phyloP scores from a whole-genome alignment of 2,329 filamentous ascomycete genomes.

The Zymoseptoria crescenta region DNA sequence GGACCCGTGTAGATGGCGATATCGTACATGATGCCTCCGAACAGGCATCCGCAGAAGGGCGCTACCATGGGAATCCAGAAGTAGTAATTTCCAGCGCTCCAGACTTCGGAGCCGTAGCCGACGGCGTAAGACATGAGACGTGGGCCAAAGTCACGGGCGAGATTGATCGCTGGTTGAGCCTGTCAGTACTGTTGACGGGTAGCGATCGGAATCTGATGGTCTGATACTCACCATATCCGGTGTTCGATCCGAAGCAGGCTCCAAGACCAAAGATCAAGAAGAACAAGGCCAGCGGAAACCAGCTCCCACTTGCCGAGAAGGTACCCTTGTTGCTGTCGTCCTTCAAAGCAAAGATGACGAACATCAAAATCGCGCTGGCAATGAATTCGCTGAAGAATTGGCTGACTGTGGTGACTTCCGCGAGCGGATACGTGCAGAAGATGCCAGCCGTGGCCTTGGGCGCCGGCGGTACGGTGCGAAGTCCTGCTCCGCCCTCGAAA shows the following conservation, averaged over 20 bases:
- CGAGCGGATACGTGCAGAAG: constrained; percentile 61
- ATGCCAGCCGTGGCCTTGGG: constrained; percentile 55
- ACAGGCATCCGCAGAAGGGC: constrained; percentile 54
- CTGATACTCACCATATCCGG: constrained; percentile 43
- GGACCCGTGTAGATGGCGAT: constrained; percentile 56
- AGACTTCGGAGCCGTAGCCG: constrained; percentile 58
- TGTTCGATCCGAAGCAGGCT: constrained; percentile 62
- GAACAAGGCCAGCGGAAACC: constrained; percentile 54
- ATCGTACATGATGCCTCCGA: constrained; percentile 61
- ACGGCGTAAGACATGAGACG: constrained; percentile 59
- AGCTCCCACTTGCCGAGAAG: constrained; percentile 28
- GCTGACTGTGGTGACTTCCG: constrained; percentile 55
- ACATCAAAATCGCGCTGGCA: constrained; percentile 58
- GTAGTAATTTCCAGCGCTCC: constrained; percentile 56
- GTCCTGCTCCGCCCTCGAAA: constrained; percentile 51
- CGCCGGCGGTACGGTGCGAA: constrained; percentile 55
- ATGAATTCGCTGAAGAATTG: constrained; percentile 66
- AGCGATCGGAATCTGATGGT: too few species aligned
- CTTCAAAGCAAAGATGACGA: constrained; percentile 61
- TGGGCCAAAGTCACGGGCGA: constrained; percentile 64
- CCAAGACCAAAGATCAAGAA: constrained; percentile 62
- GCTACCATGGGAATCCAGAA: constrained; percentile 63
- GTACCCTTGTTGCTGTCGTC: constrained; percentile 40
- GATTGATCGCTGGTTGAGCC: constrained; percentile 44
- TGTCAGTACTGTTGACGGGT: neutral